Evolutionary conservation across 1,284 basidiomycete genomes (phyloP).

Genomic region (Coniophora puteana): DNA sequence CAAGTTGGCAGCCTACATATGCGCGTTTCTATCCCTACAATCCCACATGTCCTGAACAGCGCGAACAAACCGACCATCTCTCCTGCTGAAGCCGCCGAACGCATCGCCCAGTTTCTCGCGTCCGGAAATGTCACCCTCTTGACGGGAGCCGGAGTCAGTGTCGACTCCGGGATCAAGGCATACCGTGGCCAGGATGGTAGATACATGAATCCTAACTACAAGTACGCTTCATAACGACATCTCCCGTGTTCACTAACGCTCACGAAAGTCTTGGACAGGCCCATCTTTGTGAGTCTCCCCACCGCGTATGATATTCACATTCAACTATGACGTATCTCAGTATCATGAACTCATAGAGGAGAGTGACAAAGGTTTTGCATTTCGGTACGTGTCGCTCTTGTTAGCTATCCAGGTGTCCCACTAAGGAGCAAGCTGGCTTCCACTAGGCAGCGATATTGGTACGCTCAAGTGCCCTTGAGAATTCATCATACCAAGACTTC

Average conservation of each 20-base stretch:
- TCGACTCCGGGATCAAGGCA: conserved; percentile 89
- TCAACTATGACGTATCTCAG: conserved; percentile 29
- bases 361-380: conserved; percentile 59
- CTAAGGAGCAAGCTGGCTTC: not conserved
- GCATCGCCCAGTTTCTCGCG: conserved; percentile 64
- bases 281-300: conserved; percentile 56
- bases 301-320: not conserved
- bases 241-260: not conserved
- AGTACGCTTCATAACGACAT: conserved; percentile 44
- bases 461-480: conserved; percentile 10
- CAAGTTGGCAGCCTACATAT: conserved; percentile 30
- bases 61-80: conserved; percentile 40
- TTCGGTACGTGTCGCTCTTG: conserved; percentile 44
- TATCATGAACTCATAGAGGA: conserved; percentile 82
- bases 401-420: not conserved
- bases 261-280: conserved; percentile 30
- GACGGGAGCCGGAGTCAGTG: conserved; percentile 90
- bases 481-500: not conserved
- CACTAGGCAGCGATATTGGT: conserved; percentile 76
- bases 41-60: conserved; percentile 56
- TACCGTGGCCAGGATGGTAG: conserved; percentile 81
- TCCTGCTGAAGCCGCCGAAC: conserved; percentile 54
- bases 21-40: conserved; percentile 79
- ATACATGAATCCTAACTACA: conserved; percentile 91
- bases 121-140: conserved; percentile 70